A percentile compares a stretch with the other conserved stretches of the same genome.
These are phyloP conservation scores for Orychophragmus violaceus DNA, from an alignment of 345 rosid genomes.

Conservation along the genomic window DNA sequence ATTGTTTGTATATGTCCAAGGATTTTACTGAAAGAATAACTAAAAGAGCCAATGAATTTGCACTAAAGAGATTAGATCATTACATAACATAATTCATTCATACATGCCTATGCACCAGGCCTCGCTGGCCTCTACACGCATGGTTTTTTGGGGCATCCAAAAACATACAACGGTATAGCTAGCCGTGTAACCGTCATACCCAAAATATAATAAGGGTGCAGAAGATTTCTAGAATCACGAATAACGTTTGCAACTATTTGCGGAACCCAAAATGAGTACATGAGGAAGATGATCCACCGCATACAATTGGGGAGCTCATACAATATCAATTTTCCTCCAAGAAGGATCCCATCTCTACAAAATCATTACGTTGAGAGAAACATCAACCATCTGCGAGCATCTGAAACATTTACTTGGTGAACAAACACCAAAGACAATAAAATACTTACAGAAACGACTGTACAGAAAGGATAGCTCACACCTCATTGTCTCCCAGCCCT, in stretches of 20 bases:
- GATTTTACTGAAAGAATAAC: too few species aligned
- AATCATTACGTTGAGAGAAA: background rate
- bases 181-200: constrained; percentile 86
- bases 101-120: constrained; percentile 67
- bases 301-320: constrained; percentile 77
- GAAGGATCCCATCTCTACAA: constrained; percentile 81
- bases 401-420: background rate
- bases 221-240: too few species aligned
- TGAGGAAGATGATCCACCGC: constrained; percentile 65
- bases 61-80: too few species aligned
- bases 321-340: constrained; percentile 92
- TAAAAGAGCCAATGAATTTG: too few species aligned
- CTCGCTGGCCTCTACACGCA: constrained; percentile 80
- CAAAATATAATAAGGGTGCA: constrained; percentile 85
- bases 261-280: constrained; percentile 93
- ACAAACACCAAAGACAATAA: too few species aligned
- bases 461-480: too few species aligned
- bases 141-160: constrained; percentile 90
- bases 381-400: background rate
- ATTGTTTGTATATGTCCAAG: too few species aligned
- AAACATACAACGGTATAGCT: constrained; percentile 75
- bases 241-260: constrained; percentile 73
- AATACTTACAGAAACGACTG: too few species aligned
- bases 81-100: too few species aligned
- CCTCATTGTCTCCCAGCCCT: too few species aligned